A percentile compares a stretch with the other conserved stretches of the same genome.
phyloP scores from a whole-genome alignment of 2,329 filamentous ascomycete genomes.

The Emergomyces orientalis region DNA sequence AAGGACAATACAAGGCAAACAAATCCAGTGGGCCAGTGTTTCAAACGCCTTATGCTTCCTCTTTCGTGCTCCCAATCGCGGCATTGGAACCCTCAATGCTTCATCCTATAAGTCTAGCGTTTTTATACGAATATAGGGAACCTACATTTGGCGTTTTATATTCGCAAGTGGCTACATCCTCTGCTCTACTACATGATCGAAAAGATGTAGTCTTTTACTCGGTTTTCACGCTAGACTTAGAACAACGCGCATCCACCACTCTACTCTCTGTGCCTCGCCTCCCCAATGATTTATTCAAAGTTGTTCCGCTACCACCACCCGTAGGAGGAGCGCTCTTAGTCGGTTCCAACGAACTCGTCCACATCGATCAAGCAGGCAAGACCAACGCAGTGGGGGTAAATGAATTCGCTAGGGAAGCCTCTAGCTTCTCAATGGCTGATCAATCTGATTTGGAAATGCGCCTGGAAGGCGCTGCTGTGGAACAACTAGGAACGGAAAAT shows the following conservation, averaged over 20 bases:
- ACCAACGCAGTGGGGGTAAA: conserved; percentile 89
- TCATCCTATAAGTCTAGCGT: conserved; percentile 83
- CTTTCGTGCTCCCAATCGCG: conserved; percentile 85
- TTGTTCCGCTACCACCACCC: conserved; percentile 73
- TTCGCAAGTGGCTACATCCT: conserved; percentile 63
- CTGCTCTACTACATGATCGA: conserved; percentile 61
- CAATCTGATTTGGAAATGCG: conserved; percentile 72
- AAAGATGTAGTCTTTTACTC: conserved; percentile 84
- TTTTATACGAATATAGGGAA: conserved; percentile 93
- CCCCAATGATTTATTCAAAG: conserved; percentile 75
- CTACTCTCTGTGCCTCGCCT: conserved; percentile 77
- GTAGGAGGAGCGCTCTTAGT: conserved; percentile 82
- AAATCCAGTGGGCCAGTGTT: conserved; percentile 18
- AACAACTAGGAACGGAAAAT: conserved; percentile 63
- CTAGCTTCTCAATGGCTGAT: conserved; percentile 75
- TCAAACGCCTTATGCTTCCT: conserved; percentile 69
- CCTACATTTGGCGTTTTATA: conserved; percentile 94
- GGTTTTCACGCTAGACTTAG: conserved; percentile 88
- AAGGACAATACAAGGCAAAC: conserved; percentile 30
- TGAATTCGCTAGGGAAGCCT: conserved; percentile 71
- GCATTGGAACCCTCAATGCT: conserved; percentile 78
- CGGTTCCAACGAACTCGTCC: conserved; percentile 82
- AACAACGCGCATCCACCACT: conserved; percentile 85
- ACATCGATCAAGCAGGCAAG: conserved; percentile 92
- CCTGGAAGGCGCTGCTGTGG: conserved; percentile 70